Percentiles rank a stretch among this genome's conserved stretches.
These are phyloP conservation scores for Elsinoe australis DNA, from an alignment of 2,329 filamentous ascomycete species.

Conservation along the genomic window DNA sequence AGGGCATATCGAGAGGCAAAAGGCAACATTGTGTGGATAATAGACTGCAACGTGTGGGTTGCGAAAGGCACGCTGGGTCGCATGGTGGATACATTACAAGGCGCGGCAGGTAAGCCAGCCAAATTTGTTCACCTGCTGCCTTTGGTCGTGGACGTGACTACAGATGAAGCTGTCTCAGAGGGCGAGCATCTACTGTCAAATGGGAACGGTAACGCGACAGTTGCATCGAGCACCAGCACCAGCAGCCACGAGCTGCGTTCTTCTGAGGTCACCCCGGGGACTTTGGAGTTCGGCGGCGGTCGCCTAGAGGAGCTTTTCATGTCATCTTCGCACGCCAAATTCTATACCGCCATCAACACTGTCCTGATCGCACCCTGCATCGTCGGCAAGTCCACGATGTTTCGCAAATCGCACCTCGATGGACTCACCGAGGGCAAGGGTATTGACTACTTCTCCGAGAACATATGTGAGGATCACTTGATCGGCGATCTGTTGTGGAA, in stretches of 20 bases:
- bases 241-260: slow-evolving; percentile 22
- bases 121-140: slow-evolving; percentile 96
- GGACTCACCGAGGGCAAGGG: slow-evolving; percentile 59
- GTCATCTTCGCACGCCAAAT: slow-evolving; percentile 88
- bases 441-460: slow-evolving; percentile 87
- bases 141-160: slow-evolving; percentile 65
- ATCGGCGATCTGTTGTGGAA: slow-evolving; percentile 90
- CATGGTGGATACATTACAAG: slow-evolving; percentile 82
- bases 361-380: slow-evolving; percentile 86
- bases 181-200: slow-evolving; percentile 23
- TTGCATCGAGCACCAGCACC: slow-evolving; percentile 23
- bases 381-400: slow-evolving; percentile 98
- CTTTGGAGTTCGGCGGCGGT: slow-evolving; percentile 54
- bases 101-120: slow-evolving; percentile 51
- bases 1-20: slow-evolving; percentile 82
- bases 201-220: slow-evolving; percentile 14
- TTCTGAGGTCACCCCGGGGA: slow-evolving; percentile 9
- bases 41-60: slow-evolving; percentile 96
- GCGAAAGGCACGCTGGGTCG: slow-evolving; percentile 68
- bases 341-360: slow-evolving; percentile 95
- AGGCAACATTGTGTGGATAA: slow-evolving; percentile 84
- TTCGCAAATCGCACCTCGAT: slow-evolving; percentile 83
- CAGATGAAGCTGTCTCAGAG: slow-evolving; percentile 23
- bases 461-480: slow-evolving; percentile 95
- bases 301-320: slow-evolving; percentile 92